These are phyloP conservation scores for Tagetes erecta DNA, from an alignment of 129 eudicot genomes.

Conservation along the genomic window DNA sequence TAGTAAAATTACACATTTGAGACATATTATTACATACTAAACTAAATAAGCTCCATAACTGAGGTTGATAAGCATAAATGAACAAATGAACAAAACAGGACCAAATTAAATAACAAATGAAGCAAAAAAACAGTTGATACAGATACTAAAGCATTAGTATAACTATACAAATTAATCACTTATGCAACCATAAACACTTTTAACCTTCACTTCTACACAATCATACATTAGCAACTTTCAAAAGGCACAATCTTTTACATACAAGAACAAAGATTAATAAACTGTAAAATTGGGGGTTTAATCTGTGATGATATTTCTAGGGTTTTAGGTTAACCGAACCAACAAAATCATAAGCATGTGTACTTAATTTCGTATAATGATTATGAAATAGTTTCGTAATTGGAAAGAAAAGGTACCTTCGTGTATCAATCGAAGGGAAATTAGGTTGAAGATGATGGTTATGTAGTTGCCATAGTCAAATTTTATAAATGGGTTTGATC, in stretches of 20 bases:
- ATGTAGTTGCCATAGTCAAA: neutral
- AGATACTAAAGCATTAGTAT: too few species aligned
- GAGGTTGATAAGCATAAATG: conserved; percentile 9
- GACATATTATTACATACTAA: neutral
- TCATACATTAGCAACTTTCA: conserved; percentile 6
- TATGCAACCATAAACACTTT: neutral
- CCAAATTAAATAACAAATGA: neutral
- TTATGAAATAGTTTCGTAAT: conserved; percentile 9
- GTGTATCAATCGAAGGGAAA: conserved; percentile 24
- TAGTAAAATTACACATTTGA: neutral
- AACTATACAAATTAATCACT: neutral
- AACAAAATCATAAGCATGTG: neutral
- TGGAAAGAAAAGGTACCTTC: conserved; percentile 22
- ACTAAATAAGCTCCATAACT: conserved; percentile 14
- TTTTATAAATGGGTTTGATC: neutral
- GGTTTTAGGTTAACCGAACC: conserved; percentile 17
- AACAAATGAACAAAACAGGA: neutral
- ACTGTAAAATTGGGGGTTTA: neutral
- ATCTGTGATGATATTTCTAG: conserved; percentile 19
- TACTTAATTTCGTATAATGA: neutral
- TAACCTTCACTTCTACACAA: neutral
- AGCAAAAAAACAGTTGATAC: neutral
- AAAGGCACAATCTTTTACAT: neutral
- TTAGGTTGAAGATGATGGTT: conserved; percentile 27
- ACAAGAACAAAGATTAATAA: neutral